These are phyloP conservation scores for Talaromyces sp. DNA, from an alignment of 2,329 filamentous ascomycete species.

Conservation along the genomic window DNA sequence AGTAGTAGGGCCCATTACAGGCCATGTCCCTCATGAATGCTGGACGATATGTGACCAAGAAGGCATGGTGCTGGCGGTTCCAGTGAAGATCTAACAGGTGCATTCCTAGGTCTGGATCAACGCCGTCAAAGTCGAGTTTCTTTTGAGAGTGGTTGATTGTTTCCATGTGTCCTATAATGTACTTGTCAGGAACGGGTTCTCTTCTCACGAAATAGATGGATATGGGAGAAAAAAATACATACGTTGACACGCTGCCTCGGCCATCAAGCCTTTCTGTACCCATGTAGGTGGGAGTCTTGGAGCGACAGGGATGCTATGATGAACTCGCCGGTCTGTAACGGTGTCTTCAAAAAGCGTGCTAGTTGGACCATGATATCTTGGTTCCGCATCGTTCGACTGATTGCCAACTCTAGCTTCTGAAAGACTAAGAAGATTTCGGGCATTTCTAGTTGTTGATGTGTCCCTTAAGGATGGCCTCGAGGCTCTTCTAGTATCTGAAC, in stretches of 20 bases:
- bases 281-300: constrained; percentile 23
- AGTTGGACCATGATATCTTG: constrained; percentile 53
- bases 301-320: constrained; percentile 19
- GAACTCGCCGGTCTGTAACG: constrained; percentile 20
- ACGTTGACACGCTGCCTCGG: constrained; percentile 50
- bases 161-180: constrained; percentile 47
- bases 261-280: constrained; percentile 48
- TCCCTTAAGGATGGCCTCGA: not conserved
- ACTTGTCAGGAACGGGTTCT: not conserved
- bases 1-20: constrained; percentile 51
- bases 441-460: not conserved
- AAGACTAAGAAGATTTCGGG: not conserved
- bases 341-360: constrained; percentile 51
- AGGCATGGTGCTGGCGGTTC: constrained; percentile 55
- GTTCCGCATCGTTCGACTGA: constrained; percentile 42
- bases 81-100: constrained; percentile 54
- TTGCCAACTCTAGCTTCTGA: constrained; percentile 36
- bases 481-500: not conserved
- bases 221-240: not conserved
- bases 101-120: constrained; percentile 53
- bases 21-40: constrained; percentile 55
- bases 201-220: not conserved
- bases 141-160: constrained; percentile 47
- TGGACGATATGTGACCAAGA: constrained; percentile 53
- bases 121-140: constrained; percentile 57